Conservation (phyloP, 345 rosid genomes). For the Eucalyptus melliodora region DNA sequence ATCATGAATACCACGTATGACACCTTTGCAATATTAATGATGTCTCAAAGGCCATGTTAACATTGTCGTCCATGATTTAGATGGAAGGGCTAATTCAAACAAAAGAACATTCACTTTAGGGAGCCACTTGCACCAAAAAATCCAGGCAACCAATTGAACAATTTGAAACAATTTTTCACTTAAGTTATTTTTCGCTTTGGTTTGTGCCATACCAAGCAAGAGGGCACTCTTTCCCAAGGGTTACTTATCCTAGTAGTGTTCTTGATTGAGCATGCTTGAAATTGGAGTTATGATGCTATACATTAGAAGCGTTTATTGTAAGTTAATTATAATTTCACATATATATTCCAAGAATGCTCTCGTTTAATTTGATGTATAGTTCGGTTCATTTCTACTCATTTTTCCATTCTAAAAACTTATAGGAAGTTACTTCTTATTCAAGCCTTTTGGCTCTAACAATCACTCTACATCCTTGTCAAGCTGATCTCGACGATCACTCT, state of each 20-base stretch:
- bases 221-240: not conserved
- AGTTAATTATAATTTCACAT: not conserved
- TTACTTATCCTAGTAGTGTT: not conserved
- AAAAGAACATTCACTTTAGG: not conserved
- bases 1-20: no score
- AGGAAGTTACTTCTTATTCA: not conserved
- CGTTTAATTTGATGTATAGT: rapidly evolving
- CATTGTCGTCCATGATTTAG: not conserved
- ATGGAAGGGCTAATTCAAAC: not conserved
- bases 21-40: no score
- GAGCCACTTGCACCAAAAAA: not conserved
- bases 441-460: rapidly evolving
- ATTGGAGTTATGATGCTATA: not conserved
- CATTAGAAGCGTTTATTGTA: rapidly evolving
- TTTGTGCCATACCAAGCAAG: not conserved
- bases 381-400: not conserved
- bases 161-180: not conserved
- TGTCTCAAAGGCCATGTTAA: not conserved
- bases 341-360: not conserved
- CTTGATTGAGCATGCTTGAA: not conserved
- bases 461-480: not conserved
- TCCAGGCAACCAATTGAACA: not conserved
- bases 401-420: not conserved
- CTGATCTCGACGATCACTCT: rapidly evolving
- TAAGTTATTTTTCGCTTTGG: not conserved